Evolutionary conservation across 2,329 filamentous ascomycete species (phyloP).

Genomic region (Alternaria brassicae): DNA sequence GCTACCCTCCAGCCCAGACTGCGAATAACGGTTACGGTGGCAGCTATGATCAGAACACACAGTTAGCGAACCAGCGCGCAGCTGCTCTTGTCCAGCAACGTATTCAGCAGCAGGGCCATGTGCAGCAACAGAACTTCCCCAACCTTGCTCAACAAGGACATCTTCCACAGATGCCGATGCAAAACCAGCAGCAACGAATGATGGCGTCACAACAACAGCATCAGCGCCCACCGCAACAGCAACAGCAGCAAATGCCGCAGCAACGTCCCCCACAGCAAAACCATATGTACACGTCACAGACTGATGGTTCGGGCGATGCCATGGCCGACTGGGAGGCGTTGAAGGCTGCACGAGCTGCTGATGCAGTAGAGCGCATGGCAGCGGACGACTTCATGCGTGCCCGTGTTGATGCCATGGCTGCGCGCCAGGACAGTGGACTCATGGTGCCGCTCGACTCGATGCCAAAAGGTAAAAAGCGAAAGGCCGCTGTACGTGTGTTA

Average conservation of each 20-base stretch:
- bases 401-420: conserved; percentile 70
- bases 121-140: conserved; percentile 33
- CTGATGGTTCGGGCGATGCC: conserved; percentile 75
- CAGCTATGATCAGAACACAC: conserved; percentile 50
- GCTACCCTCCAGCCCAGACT: conserved; percentile 38
- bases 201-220: conserved; percentile 40
- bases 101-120: conserved; percentile 38
- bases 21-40: conserved; percentile 43
- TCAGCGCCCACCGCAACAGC: conserved; percentile 40
- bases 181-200: conserved; percentile 41
- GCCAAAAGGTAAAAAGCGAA: conserved; percentile 52
- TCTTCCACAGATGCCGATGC: conserved; percentile 36
- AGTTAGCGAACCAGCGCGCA: conserved; percentile 63
- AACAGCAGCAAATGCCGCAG: conserved; percentile 37
- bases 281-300: conserved; percentile 64
- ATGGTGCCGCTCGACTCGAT: conserved; percentile 74
- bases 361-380: conserved; percentile 59
- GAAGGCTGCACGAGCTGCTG: conserved; percentile 64
- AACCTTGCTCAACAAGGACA: conserved; percentile 32
- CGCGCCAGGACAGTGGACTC: conserved; percentile 75
- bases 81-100: conserved; percentile 55
- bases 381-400: conserved; percentile 73
- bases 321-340: conserved; percentile 65
- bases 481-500: conserved; percentile 45
- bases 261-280: conserved; percentile 34